Conservation (phyloP, 2,329 filamentous ascomycete genomes). For the Calonectria leucothoes region DNA sequence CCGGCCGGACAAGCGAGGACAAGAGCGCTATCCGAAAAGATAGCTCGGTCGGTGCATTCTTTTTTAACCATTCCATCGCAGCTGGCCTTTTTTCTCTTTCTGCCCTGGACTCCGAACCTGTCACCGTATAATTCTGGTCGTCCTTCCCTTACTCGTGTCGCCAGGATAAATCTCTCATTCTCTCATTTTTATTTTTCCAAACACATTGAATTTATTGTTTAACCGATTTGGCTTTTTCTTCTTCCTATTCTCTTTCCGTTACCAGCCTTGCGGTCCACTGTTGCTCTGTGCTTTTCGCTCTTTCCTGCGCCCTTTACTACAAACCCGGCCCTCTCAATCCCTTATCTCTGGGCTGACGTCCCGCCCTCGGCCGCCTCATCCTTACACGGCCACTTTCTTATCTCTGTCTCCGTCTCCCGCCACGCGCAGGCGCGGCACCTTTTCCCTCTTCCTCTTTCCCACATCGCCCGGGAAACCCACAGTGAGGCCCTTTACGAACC, state of each 20-base stretch:
- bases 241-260: not conserved
- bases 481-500: slow-evolving; percentile 1
- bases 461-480: slow-evolving; percentile 9
- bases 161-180: not conserved
- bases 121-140: slow-evolving; percentile 1
- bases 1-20: not conserved
- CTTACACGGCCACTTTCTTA: slow-evolving; percentile 12
- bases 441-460: slow-evolving; percentile 5
- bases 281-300: not conserved
- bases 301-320: slow-evolving; percentile 1
- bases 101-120: not conserved
- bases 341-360: slow-evolving; percentile 22
- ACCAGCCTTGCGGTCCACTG: not conserved
- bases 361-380: slow-evolving; percentile 11
- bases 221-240: not conserved
- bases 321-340: not conserved
- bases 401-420: slow-evolving; percentile 1
- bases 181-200: not conserved
- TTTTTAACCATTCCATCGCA: slow-evolving; percentile 24
- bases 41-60: slow-evolving; percentile 19
- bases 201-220: not conserved
- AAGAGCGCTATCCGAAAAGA: slow-evolving; percentile 19
- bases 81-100: slow-evolving; percentile 14
- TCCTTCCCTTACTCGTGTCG: not conserved
- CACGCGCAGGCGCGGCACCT: slow-evolving; percentile 3